Conservation (phyloP, 139 green algal genomes). For the Coelastrella sp. region DNA sequence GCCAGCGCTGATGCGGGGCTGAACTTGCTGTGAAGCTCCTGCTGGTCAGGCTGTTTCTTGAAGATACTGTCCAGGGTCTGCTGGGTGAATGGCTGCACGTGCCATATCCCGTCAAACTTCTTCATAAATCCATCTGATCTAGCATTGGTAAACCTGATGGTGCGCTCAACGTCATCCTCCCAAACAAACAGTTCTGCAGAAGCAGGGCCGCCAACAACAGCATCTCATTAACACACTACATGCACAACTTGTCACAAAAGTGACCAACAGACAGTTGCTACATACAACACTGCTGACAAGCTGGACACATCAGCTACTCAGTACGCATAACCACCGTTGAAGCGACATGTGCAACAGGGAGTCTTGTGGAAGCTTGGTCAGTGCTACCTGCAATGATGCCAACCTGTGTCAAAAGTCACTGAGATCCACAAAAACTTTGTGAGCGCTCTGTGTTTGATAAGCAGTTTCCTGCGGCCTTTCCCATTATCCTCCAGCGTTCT, state of each 20-base stretch:
- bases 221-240: background rate
- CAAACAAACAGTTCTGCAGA: conserved; percentile 35
- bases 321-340: background rate
- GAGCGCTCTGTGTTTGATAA: conserved; percentile 30
- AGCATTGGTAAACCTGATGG: conserved; percentile 45
- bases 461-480: conserved; percentile 31
- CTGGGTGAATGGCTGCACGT: conserved; percentile 49
- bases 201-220: background rate
- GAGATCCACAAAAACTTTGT: conserved; percentile 45
- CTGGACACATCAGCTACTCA: too few relatives aligned
- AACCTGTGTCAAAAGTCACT: conserved; percentile 49
- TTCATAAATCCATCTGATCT: conserved; percentile 43
- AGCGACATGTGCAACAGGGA: background rate
- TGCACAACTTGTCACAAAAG: background rate
- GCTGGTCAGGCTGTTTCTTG: background rate
- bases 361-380: background rate
- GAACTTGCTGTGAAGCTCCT: conserved; percentile 2
- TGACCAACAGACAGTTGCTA: background rate
- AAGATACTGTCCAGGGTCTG: conserved; percentile 41
- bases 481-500: conserved; percentile 33
- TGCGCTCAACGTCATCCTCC: conserved; percentile 44
- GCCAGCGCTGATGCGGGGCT: background rate
- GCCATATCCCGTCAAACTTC: conserved; percentile 40
- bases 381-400: background rate
- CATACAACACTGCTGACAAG: background rate